phyloP scores from a whole-genome alignment of 352 stramenopile species.

The Phytophthora colocasiae region DNA sequence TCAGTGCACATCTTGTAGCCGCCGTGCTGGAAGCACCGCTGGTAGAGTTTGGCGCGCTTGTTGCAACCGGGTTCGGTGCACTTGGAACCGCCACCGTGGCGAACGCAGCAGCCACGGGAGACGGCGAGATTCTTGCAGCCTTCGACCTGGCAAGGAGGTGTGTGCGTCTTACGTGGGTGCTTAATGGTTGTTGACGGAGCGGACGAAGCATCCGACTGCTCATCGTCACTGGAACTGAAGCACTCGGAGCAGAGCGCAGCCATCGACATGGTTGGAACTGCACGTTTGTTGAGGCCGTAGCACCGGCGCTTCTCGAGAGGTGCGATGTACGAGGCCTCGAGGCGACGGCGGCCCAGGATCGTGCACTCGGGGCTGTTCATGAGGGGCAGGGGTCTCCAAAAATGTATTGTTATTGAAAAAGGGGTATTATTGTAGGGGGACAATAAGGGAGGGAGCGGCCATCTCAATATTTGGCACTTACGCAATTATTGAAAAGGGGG shows the following conservation, averaged over 20 bases:
- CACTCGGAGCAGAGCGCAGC: constrained; percentile 28
- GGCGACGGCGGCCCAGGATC: constrained; percentile 27
- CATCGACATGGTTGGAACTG: constrained; percentile 28
- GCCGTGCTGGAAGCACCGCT: constrained; percentile 71
- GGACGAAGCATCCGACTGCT: constrained; percentile 18
- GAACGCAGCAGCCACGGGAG: constrained; percentile 57
- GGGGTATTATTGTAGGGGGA: no score
- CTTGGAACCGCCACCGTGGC: constrained; percentile 58
- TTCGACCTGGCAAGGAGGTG: constrained; percentile 53
- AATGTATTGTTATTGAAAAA: no score
- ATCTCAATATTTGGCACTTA: no score
- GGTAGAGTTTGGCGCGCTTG: constrained; percentile 72
- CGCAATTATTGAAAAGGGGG: no score
- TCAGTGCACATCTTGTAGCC: constrained; percentile 74
- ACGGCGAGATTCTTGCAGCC: constrained; percentile 62
- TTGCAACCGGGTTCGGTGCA: constrained; percentile 54
- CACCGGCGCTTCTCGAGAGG: constrained; percentile 36
- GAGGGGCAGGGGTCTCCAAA: no score
- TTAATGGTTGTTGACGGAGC: neutral
- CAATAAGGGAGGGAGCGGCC: no score
- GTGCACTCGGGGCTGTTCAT: constrained; percentile 25
- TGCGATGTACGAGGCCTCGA: constrained; percentile 42
- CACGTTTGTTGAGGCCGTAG: constrained; percentile 7
- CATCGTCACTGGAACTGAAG: constrained; percentile 31
- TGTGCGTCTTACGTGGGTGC: constrained; percentile 38